Evolutionary conservation across 129 eudicot genomes (phyloP), one percentile per base, ranked within the genome.

Genomic region (Kitagawia praeruptora): DNA sequence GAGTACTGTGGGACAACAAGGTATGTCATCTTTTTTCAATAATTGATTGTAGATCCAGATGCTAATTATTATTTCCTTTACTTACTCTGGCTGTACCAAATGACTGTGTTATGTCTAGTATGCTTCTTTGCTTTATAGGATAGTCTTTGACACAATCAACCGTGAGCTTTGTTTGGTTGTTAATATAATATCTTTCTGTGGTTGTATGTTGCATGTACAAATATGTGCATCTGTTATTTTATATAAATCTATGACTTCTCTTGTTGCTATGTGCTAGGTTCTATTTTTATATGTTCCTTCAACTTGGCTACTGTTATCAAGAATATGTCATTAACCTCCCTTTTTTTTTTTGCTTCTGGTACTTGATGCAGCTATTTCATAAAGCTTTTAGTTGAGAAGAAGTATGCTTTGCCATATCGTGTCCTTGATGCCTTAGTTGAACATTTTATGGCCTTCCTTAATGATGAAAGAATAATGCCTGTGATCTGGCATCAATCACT

Each of bases 401-500:
- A 93, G 79, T 91, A 91, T 49, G 92, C 95, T 49, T 84, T 93
- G 87, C 95, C 98, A 23, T 93, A 87, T 83, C 93, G 93, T 34
- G 98, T 89, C 42, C 89, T 93, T 74, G 97, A 93, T 89, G 97
- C 91, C 49, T 83, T 93, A 88, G 97, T 91, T 74, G 88, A 81
- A 21, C 97, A 91, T 87, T 93, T 91, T 79, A 88, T 89, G 97
- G 84, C 70, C 80, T 93, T 93, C 82, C 69, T 81, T 44, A 92
- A 86, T 48, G 97, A 93, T 47, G 76, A 89, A 2, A 86, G 98
- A 77, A 83, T 80, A 75, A 91, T 91, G 97, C 97, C 98, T 81
- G 98, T 93, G 77, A 93, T 93, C 66, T 93, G 97, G 98, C 98
- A 93, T 82, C 97, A 91, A 72, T 91, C 97, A 23, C 98, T 93